phyloP scores from a whole-genome alignment of 2,329 filamentous ascomycete species.

The Nemania sp. region DNA sequence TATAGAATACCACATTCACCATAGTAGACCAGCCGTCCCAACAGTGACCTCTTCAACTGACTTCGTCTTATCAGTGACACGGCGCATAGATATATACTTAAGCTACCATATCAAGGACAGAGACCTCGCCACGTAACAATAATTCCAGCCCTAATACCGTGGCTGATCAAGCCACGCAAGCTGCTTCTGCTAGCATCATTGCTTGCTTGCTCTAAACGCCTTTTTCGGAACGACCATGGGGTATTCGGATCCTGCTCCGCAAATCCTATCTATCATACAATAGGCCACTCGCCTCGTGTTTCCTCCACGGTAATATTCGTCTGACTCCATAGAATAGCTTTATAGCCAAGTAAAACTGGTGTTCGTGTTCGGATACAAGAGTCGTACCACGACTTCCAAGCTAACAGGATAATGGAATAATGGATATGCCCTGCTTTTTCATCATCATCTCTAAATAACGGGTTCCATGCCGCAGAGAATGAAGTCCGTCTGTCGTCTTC shows the following conservation, averaged over 20 bases:
- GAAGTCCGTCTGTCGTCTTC: too few species aligned
- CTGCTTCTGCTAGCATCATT: not conserved
- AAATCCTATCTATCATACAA: constrained; percentile 17
- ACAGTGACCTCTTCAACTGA: not conserved
- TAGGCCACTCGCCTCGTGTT: not conserved
- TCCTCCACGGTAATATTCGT: not conserved
- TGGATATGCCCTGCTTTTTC: too few species aligned
- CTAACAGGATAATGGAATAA: too few species aligned
- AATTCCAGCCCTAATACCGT: not conserved
- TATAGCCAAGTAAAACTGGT: not conserved
- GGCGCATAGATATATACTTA: too few species aligned
- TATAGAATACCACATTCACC: too few species aligned
- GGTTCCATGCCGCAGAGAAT: too few species aligned
- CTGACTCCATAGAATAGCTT: not conserved
- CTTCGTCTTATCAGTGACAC: too few species aligned
- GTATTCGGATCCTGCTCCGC: constrained; percentile 29
- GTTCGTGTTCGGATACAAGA: too few species aligned
- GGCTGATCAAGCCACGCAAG: not conserved
- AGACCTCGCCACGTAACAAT: not conserved
- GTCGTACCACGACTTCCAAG: too few species aligned
- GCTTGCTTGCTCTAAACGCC: constrained; percentile 12
- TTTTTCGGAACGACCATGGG: constrained; percentile 20
- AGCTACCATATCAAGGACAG: too few species aligned
- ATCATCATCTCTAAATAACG: too few species aligned
- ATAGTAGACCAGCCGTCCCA: not conserved